Evolutionary conservation across 352 stramenopile species (phyloP).

Genomic region (Phytophthora podocarpi): DNA sequence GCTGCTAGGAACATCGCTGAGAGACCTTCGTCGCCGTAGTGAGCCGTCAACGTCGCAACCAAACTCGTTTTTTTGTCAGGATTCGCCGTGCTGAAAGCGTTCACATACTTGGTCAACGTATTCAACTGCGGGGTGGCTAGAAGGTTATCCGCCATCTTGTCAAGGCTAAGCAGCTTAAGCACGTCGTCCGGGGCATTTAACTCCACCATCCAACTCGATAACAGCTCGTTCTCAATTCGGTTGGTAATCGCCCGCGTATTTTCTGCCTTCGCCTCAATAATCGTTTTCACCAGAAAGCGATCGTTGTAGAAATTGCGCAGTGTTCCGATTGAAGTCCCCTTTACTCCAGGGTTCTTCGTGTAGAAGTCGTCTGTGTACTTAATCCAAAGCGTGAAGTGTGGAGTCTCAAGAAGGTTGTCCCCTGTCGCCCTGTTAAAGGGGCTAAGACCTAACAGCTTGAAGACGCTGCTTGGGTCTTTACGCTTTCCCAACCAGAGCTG

Average conservation of each 20-base stretch:
- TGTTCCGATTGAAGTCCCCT: not conserved
- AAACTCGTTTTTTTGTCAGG: no score
- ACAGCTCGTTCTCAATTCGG: not conserved
- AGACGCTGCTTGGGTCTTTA: no score
- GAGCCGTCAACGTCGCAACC: no score
- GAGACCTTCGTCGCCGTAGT: no score
- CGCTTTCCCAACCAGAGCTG: constrained; percentile 5
- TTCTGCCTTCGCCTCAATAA: not conserved
- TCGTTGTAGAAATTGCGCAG: not conserved
- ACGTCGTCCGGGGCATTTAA: not conserved
- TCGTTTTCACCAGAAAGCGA: not conserved
- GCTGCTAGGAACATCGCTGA: no score
- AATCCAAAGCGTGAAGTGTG: not conserved
- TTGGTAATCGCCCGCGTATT: not conserved
- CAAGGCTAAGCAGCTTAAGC: no score
- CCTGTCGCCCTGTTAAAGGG: no score
- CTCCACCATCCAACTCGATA: not conserved
- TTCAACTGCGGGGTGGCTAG: no score
- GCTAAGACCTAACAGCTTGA: no score
- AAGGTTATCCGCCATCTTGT: no score
- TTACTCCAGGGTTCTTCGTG: not conserved
- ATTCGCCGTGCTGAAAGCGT: no score
- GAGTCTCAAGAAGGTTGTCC: not conserved
- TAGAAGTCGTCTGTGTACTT: not conserved
- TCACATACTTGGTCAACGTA: no score